Evolutionary conservation across 176 grass and related monocot species (phyloP).

Genomic region (Rhynchospora pubera): DNA sequence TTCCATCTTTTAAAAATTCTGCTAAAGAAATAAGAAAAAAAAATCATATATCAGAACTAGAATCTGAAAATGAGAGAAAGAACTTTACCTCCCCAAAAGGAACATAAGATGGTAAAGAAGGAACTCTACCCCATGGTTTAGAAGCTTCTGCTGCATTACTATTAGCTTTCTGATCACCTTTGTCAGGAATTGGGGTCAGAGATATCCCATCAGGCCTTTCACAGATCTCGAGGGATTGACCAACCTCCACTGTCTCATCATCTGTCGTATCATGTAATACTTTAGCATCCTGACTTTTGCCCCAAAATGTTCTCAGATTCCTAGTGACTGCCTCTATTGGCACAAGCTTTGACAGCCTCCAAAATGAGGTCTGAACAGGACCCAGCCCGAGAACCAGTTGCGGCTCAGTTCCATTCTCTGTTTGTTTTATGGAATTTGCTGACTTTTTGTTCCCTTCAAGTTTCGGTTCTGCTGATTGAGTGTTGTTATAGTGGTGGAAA

Average conservation of each 20-base stretch:
- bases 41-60: neutral
- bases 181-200: conserved; percentile 65
- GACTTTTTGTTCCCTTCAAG: conserved; percentile 30
- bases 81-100: conserved; percentile 82
- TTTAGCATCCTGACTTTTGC: conserved; percentile 39
- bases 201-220: conserved; percentile 85
- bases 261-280: conserved; percentile 42
- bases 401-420: conserved; percentile 35
- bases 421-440: conserved; percentile 24
- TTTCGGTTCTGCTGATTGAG: conserved; percentile 46
- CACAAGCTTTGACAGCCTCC: conserved; percentile 93
- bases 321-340: conserved; percentile 65
- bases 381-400: conserved; percentile 87
- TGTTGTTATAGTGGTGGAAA: conserved; percentile 78
- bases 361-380: conserved; percentile 89
- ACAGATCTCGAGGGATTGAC: conserved; percentile 72
- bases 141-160: conserved; percentile 31
- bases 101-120: conserved; percentile 92
- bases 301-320: conserved; percentile 52
- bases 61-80: conserved; percentile 2
- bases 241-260: conserved; percentile 48
- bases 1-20: neutral
- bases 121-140: conserved; percentile 68
- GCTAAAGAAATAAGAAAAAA: neutral
- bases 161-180: conserved; percentile 43